Base-by-base conservation (phyloP, 83 land plant species). In the Picea abies region DNA sequence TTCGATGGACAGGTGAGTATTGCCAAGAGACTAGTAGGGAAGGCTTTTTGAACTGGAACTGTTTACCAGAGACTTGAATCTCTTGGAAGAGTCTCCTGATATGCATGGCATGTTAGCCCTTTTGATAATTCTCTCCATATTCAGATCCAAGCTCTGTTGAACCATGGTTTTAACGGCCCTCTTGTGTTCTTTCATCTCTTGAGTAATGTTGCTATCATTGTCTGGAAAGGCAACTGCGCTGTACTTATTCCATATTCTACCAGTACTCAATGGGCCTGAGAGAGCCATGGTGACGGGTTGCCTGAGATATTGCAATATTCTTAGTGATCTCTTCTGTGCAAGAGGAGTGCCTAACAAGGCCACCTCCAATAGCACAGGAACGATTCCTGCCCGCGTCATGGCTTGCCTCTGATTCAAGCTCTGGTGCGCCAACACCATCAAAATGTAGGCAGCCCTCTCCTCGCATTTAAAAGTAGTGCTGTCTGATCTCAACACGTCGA, bases 31-130 rank as follows among this genome's bases (percentile, higher is more conserved):
- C 90, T 63, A 90, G 35, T 82, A 88, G 80, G 93, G 90, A 86
- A 91, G 85, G 82, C 93, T 91, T 79, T 89, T 91, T n/a, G 93
- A 91, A 68, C 93, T 91, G n/a, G 93, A 80, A 82, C 89, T 89
- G 20, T 79, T 29, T 14, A 82, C 83, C 71, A 89, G 63, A 23
- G 82, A 26, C 79, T 83, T 86, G 1, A 78, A 32, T 60, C 69
- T 83, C 37, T 78, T 82, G 29, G 77, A 9, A 32, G 25, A 9
- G 3, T 22, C 29, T 80, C 88, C 68, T 35, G 64, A 19, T 73
- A 60, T 63, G 64, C 85, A 85, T 79, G 85, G 8, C 23, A 63
- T 6, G 23, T 63, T 63, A 25, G 90, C 92, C 67, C 94, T 79
- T 62, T 80, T 69, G 22, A 88, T 82, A 63, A 92, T 92, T 61